Evolutionary conservation across 1,284 basidiomycete genomes (phyloP).

Genomic region (Trametes versicolor): DNA sequence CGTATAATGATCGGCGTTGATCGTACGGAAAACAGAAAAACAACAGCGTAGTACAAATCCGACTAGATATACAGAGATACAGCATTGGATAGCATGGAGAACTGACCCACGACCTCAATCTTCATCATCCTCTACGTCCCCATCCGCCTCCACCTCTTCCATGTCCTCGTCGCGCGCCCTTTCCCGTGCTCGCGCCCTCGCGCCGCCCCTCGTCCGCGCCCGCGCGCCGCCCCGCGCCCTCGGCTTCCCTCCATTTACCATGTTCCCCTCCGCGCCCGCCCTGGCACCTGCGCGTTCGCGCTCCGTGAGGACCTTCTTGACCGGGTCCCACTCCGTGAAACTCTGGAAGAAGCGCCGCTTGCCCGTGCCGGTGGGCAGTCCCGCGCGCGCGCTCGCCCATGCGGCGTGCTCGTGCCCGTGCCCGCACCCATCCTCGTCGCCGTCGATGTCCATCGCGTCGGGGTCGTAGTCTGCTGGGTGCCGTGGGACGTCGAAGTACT

Average conservation of each 20-base stretch:
- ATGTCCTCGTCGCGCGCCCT: constrained; percentile 18
- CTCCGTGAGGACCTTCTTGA: constrained; percentile 39
- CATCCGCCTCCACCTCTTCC: constrained; percentile 27
- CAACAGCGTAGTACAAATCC: constrained; percentile 10
- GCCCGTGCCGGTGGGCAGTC: constrained; percentile 23
- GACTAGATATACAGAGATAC: constrained; percentile 15
- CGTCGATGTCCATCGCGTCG: constrained; percentile 25
- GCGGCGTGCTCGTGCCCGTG: constrained; percentile 32
- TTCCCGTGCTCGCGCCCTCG: constrained; percentile 2
- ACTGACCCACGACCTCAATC: constrained; percentile 9
- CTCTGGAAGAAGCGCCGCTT: constrained; percentile 70
- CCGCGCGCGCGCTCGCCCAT: constrained; percentile 17
- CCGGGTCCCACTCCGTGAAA: constrained; percentile 51
- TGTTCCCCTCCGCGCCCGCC: constrained; percentile 8
- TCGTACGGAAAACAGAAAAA: neutral
- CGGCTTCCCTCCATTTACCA: constrained; percentile 15
- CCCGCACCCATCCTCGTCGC: constrained; percentile 37
- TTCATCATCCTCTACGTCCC: constrained; percentile 31
- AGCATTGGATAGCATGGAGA: neutral
- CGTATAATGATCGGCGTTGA: neutral
- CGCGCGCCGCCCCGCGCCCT: constrained; percentile 4
- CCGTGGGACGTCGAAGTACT: constrained; percentile 58
- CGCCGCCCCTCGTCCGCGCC: constrained; percentile 1
- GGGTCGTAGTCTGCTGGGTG: constrained; percentile 31
- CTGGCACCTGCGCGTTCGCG: constrained; percentile 29